Evolutionary conservation across 2,329 filamentous ascomycete species (phyloP).

Genomic region (Epichloe gansuensis): DNA sequence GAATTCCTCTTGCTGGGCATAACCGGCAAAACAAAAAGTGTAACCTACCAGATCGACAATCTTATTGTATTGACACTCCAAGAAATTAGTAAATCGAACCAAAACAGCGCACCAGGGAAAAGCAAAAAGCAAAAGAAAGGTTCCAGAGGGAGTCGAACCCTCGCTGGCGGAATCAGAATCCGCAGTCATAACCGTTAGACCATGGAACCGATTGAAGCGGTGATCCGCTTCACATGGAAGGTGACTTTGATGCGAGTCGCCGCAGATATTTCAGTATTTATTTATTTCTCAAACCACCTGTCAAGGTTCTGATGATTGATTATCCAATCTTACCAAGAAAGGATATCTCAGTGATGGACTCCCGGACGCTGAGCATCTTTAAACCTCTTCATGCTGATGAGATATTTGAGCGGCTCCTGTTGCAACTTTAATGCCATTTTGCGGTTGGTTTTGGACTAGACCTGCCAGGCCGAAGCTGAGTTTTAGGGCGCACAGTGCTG

Average conservation of each 20-base stretch:
- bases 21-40: too few species aligned
- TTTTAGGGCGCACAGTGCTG: too few species aligned
- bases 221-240: slow-evolving; percentile 15
- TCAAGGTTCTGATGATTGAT: too few species aligned
- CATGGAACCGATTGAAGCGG: slow-evolving; percentile 19
- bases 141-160: slow-evolving; percentile 25
- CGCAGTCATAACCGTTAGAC: slow-evolving; percentile 27
- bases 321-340: too few species aligned
- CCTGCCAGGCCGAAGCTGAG: too few species aligned
- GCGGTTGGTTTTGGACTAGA: background rate
- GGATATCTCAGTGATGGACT: too few species aligned
- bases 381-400: background rate
- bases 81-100: background rate
- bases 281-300: background rate
- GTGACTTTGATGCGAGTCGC: background rate
- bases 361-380: background rate
- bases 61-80: too few species aligned
- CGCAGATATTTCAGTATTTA: background rate
- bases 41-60: too few species aligned
- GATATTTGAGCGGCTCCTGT: background rate
- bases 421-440: background rate
- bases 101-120: background rate
- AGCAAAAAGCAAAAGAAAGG: slow-evolving; percentile 13
- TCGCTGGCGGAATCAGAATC: slow-evolving; percentile 26
- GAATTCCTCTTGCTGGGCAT: too few species aligned